Base-by-base conservation (phyloP, 805 yeast species). In the Saccharomycopsis malanga region DNA sequence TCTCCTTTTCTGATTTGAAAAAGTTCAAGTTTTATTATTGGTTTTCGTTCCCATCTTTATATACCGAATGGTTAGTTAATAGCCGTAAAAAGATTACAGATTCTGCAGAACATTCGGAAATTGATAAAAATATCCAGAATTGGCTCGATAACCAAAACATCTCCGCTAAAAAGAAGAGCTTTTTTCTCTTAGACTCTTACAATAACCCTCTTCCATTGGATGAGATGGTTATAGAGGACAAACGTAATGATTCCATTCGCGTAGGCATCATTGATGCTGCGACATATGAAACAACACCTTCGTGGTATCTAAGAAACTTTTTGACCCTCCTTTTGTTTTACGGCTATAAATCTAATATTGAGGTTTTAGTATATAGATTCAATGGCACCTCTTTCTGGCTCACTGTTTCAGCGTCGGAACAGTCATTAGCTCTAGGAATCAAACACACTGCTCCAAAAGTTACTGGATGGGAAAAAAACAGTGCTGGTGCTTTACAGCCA, bases 381-480 rank as follows among this genome's bases (percentile, higher is more conserved):
- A 56, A 61, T 25, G 62, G 61, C 2, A 39, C 57, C 2, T 63
- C 66, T 29, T 67, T 63, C 42, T 58, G 60, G 20, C 27, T 69
- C 20, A 42, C 29, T 1, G 46, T 72, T 3, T 18, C 38, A 18
- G 42, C 40, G 12, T 37, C 48, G 12, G 46, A 35, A 15, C 42
- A 42, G 4, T 25, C 42, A n/a, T n/a, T 41, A 5, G 22, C 25
- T 9, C 42, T 6, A 25, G 23, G 10, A 3, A 45, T 12, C 54
- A 53, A 2, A 32, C 47, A 1, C 57, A 56, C 3, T 39, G 38
- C 56, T 0, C 72, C 77, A 1, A 77, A 72, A 45, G 68, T 78
- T 0, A 71, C 81, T 2, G 98, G 99, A 0, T 93, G 98, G 98
- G 98, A 91, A 58, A 74, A 93, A 52, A 86, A 87, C 23, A 64